Evolutionary conservation across 257 asterid species (phyloP).

Genomic region (Salvia splendens): DNA sequence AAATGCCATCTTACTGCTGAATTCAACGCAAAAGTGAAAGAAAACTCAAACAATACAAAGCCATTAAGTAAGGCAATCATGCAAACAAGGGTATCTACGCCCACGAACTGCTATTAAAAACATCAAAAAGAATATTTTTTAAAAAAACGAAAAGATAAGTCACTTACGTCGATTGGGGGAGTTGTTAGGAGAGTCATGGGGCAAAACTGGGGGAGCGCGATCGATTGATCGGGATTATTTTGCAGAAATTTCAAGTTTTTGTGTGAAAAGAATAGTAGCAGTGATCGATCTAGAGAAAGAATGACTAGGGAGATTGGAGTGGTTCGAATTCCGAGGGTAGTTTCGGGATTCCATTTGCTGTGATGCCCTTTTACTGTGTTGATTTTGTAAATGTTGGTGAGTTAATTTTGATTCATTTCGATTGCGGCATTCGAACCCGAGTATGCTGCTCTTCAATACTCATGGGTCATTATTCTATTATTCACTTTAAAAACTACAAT

Average conservation of each 20-base stretch:
- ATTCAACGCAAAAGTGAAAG: conserved; percentile 20
- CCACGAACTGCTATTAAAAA: conserved; percentile 1
- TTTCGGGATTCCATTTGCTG: too few relatives aligned
- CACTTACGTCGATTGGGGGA: conserved; percentile 64
- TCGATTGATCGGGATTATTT: conserved; percentile 40
- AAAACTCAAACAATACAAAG: background rate
- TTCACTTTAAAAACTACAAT: too few relatives aligned
- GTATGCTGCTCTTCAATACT: too few relatives aligned
- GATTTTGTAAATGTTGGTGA: too few relatives aligned
- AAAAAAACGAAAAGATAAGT: background rate
- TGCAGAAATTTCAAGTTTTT: conserved; percentile 8
- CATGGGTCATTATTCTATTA: too few relatives aligned
- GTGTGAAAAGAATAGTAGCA: background rate
- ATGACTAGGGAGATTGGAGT: too few relatives aligned
- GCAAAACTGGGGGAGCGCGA: conserved; percentile 39
- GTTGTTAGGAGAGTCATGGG: conserved; percentile 60
- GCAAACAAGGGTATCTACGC: conserved; percentile 7
- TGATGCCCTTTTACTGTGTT: too few relatives aligned
- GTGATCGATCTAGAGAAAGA: too few relatives aligned
- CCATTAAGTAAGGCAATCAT: conserved; percentile 33
- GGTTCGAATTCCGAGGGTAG: too few relatives aligned
- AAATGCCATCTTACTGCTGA: conserved; percentile 18
- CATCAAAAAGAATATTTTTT: background rate
- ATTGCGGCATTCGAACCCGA: too few relatives aligned
- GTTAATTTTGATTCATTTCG: too few relatives aligned